phyloP scores from a whole-genome alignment of 2,329 filamentous ascomycete species.

The Ophiosphaerella herpotricha region DNA sequence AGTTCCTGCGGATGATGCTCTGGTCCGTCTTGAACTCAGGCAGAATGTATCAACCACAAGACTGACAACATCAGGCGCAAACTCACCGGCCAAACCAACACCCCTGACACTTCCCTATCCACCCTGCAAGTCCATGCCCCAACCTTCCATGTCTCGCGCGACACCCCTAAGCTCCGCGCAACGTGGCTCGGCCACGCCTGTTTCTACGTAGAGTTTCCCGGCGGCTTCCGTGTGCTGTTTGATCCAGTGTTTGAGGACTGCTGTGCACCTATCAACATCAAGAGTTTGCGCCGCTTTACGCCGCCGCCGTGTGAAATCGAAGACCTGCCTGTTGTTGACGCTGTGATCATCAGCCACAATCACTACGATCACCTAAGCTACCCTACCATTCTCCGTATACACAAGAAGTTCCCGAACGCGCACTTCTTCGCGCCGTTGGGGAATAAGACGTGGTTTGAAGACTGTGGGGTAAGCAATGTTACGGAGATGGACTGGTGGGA shows the following conservation, averaged over 20 bases:
- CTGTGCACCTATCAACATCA: conserved; percentile 74
- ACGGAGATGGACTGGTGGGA: conserved; percentile 98
- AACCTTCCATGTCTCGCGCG: conserved; percentile 66
- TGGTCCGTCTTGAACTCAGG: conserved; percentile 35
- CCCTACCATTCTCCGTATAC: conserved; percentile 72
- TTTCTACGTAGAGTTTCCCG: conserved; percentile 88
- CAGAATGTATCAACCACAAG: not conserved
- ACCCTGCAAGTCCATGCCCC: conserved; percentile 71
- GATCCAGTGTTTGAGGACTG: conserved; percentile 91
- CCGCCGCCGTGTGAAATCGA: conserved; percentile 73
- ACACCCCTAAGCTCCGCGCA: conserved; percentile 68
- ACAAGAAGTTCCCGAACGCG: conserved; percentile 71
- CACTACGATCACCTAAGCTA: conserved; percentile 93
- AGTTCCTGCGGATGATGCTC: conserved; percentile 46
- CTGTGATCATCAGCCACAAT: conserved; percentile 80
- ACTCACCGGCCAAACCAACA: conserved; percentile 56
- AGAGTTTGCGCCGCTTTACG: conserved; percentile 79
- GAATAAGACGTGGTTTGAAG: conserved; percentile 79
- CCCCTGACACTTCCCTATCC: conserved; percentile 66
- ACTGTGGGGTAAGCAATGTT: conserved; percentile 71
- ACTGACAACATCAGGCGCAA: conserved; percentile 44
- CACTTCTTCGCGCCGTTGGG: conserved; percentile 90
- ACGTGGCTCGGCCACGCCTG: conserved; percentile 97
- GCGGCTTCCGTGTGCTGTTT: conserved; percentile 84
- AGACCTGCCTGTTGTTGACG: conserved; percentile 77